These are phyloP conservation scores for Lentinula novae-zelandiae DNA, from an alignment of 1,284 basidiomycete species.

Conservation along the genomic window DNA sequence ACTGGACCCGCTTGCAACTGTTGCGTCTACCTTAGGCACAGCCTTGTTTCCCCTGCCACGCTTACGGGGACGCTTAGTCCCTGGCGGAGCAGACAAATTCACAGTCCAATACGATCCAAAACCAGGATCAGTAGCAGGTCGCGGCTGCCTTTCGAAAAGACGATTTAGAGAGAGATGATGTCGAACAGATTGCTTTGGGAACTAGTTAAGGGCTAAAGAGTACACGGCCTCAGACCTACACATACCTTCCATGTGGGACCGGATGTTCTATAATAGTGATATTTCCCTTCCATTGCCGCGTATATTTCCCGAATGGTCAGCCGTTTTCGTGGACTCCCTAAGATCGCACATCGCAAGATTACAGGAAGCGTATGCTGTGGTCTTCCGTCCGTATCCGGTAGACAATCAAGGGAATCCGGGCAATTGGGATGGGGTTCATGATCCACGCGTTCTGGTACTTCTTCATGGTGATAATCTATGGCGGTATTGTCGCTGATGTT, in stretches of 20 bases:
- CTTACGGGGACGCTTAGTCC: conserved; percentile 77
- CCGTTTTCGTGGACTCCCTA: conserved; percentile 69
- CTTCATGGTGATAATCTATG: conserved; percentile 11
- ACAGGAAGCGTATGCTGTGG: conserved; percentile 80
- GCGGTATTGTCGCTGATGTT: conserved; percentile 25
- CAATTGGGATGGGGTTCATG: conserved; percentile 68
- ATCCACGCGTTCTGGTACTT: conserved; percentile 26
- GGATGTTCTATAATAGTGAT: conserved; percentile 72
- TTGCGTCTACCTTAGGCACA: conserved; percentile 24
- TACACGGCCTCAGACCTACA: background rate
- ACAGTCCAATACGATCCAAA: conserved; percentile 85
- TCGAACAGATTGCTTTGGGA: conserved; percentile 73
- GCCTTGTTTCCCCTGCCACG: conserved; percentile 58
- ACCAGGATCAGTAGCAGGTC: conserved; percentile 76
- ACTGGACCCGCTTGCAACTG: conserved; percentile 12
- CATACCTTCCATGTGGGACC: conserved; percentile 78
- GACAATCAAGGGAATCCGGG: conserved; percentile 69
- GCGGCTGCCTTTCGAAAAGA: conserved; percentile 72
- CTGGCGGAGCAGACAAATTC: conserved; percentile 72
- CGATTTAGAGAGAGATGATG: conserved; percentile 78
- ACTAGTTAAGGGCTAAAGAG: background rate
- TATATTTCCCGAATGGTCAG: conserved; percentile 80
- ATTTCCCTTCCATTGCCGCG: conserved; percentile 78
- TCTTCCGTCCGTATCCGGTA: conserved; percentile 70
- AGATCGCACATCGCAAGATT: conserved; percentile 75